Conservation (phyloP, 306 rosid genomes). For the Herpetospermum pedunculosum region DNA sequence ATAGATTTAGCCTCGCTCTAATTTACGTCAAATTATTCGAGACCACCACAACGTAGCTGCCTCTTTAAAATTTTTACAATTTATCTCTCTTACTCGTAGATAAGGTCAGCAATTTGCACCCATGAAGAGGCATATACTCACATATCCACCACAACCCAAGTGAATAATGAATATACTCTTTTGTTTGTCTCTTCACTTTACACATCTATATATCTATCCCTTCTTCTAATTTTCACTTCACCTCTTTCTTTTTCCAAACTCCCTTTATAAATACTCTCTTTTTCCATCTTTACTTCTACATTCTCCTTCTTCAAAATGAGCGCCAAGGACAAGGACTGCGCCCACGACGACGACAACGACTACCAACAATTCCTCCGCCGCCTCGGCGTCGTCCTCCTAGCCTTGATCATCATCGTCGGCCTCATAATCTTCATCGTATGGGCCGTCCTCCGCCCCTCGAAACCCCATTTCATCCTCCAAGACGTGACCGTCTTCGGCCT, state of each 20-base stretch:
- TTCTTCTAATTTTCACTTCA: neutral
- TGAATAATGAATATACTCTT: neutral
- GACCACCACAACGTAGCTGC: no score
- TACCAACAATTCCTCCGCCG: slow-evolving; percentile 18
- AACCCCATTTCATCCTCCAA: slow-evolving; percentile 49
- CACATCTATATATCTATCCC: neutral
- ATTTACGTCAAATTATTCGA: no score
- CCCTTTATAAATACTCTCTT: slow-evolving; percentile 1
- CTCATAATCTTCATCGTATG: slow-evolving; percentile 32
- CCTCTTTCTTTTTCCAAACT: neutral
- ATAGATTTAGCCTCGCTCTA: no score
- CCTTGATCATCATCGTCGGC: slow-evolving; percentile 21
- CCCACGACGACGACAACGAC: slow-evolving; percentile 22
- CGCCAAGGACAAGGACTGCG: slow-evolving; percentile 33
- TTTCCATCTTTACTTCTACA: neutral
- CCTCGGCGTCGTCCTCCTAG: neutral
- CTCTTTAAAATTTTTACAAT: no score
- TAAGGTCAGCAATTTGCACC: slow-evolving; percentile 1
- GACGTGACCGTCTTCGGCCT: slow-evolving; percentile 57
- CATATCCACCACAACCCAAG: neutral
- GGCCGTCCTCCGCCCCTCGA: slow-evolving; percentile 45
- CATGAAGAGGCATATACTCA: neutral
- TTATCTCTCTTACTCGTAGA: neutral
- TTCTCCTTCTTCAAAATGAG: slow-evolving; percentile 26
- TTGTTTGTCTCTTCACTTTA: neutral